Evolutionary conservation across 805 yeast genomes (phyloP).

Genomic region (Kazachstania viticola): DNA sequence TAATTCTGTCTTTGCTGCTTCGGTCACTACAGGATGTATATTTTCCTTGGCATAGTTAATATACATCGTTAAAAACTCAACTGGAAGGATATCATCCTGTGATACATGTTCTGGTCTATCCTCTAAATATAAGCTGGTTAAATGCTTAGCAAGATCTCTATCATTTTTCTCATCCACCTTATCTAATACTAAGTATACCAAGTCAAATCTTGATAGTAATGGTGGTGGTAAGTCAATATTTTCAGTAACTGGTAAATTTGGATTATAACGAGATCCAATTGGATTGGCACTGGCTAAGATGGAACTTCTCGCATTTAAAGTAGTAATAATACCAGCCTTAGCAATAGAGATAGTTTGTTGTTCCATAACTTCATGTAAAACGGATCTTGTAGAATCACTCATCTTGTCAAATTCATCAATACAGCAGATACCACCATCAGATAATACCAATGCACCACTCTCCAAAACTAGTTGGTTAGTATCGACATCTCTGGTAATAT

Average conservation of each 20-base stretch:
- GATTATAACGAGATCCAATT: conserved; percentile 88
- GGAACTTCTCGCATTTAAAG: conserved; percentile 91
- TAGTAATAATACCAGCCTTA: conserved; percentile 95
- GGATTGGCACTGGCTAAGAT: conserved; percentile 96
- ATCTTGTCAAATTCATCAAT: conserved; percentile 98
- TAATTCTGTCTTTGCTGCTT: conserved; percentile 70
- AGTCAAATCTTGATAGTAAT: conserved; percentile 83
- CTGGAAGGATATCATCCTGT: conserved; percentile 58
- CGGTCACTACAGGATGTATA: conserved; percentile 66
- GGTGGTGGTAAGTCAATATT: conserved; percentile 97
- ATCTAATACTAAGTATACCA: conserved; percentile 85
- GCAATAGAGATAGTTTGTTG: conserved; percentile 98
- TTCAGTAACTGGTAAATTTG: conserved; percentile 87
- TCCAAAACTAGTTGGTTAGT: conserved; percentile 89
- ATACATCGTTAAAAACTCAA: conserved; percentile 77
- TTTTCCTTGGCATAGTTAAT: conserved; percentile 91
- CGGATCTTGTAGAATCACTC: conserved; percentile 90
- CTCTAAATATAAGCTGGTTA: conserved; percentile 84
- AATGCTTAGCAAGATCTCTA: conserved; percentile 77
- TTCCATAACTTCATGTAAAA: conserved; percentile 97
- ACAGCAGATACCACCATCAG: conserved; percentile 98
- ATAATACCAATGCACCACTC: conserved; percentile 88
- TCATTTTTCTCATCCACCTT: conserved; percentile 81
- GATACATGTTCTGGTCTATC: conserved; percentile 71
- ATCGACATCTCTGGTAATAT: conserved; percentile 87